Percentiles rank a stretch among this genome's conserved stretches.
These are phyloP conservation scores for Corylus americana DNA, from an alignment of 306 rosid genomes.

Conservation along the genomic window DNA sequence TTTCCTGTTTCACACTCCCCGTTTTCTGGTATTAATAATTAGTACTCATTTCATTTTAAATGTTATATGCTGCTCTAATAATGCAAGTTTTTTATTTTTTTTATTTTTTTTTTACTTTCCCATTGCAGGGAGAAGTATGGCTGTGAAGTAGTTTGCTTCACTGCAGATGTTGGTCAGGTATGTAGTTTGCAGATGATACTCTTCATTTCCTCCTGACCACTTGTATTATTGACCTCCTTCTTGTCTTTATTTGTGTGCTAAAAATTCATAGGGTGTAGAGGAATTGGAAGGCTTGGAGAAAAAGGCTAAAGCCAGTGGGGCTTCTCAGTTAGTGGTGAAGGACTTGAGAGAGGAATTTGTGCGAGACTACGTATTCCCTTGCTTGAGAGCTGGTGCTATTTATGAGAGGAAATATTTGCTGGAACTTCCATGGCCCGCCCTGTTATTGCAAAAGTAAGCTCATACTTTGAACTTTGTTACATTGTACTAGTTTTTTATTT, in stretches of 20 bases:
- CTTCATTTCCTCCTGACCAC: slow-evolving; percentile 12
- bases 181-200: slow-evolving; percentile 27
- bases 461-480: background rate
- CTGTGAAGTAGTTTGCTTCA: slow-evolving; percentile 81
- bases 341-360: slow-evolving; percentile 90
- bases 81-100: background rate
- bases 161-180: slow-evolving; percentile 97
- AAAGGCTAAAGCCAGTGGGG: slow-evolving; percentile 95
- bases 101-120: background rate
- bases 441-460: slow-evolving; percentile 65
- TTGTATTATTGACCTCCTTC: background rate
- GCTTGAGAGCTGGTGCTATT: slow-evolving; percentile 90
- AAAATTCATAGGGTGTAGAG: slow-evolving; percentile 55
- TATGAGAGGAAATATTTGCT: slow-evolving; percentile 93
- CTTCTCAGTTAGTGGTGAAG: slow-evolving; percentile 85
- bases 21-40: no score
- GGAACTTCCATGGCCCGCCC: slow-evolving; percentile 99
- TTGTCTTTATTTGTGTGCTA: slow-evolving; percentile 11
- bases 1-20: background rate
- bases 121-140: slow-evolving; percentile 52
- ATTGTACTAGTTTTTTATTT: background rate
- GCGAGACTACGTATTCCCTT: slow-evolving; percentile 76
- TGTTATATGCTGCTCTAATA: slow-evolving; percentile 20
- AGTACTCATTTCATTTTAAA: background rate
- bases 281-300: slow-evolving; percentile 90